Evolutionary conservation across 352 stramenopile genomes (phyloP).

Genomic region (Phytophthora cactorum): DNA sequence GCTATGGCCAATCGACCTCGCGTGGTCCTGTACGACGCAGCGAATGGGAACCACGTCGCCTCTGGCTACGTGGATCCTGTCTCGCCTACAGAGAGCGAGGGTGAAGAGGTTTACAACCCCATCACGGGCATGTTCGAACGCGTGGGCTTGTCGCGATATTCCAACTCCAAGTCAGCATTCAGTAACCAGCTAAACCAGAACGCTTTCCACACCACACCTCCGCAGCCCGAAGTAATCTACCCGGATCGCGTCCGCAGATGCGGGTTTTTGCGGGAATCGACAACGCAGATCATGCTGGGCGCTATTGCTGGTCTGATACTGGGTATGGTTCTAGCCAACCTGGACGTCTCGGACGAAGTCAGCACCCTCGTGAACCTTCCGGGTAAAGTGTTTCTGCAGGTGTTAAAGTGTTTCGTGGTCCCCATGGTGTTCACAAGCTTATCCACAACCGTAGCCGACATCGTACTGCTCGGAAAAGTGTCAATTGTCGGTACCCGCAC

Average conservation of each 20-base stretch:
- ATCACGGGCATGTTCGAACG: slow-evolving; percentile 35
- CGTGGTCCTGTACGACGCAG: slow-evolving; percentile 30
- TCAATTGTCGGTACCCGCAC: slow-evolving; percentile 61
- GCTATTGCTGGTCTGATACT: slow-evolving; percentile 42
- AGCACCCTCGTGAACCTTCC: slow-evolving; percentile 47
- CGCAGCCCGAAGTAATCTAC: slow-evolving; percentile 29
- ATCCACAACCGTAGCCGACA: slow-evolving; percentile 63
- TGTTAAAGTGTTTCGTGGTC: slow-evolving; percentile 62
- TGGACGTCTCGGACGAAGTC: slow-evolving; percentile 44
- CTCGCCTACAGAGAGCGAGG: slow-evolving; percentile 34
- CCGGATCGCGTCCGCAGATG: slow-evolving; percentile 27
- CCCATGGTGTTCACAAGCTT: slow-evolving; percentile 78
- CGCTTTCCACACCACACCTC: slow-evolving; percentile 14
- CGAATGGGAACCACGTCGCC: slow-evolving; percentile 11
- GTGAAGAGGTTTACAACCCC: slow-evolving; percentile 33
- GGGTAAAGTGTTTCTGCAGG: slow-evolving; percentile 50
- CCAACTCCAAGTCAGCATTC: slow-evolving; percentile 27
- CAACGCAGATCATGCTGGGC: slow-evolving; percentile 50
- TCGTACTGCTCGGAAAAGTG: slow-evolving; percentile 72
- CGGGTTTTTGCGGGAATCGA: slow-evolving; percentile 38
- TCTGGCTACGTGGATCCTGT: slow-evolving; percentile 28
- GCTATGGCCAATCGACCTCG: slow-evolving; percentile 21
- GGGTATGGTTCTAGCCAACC: slow-evolving; percentile 39
- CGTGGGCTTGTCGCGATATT: slow-evolving; percentile 19
- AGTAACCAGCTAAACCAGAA: slow-evolving; percentile 17